Evolutionary conservation across 169 alveolate genomes (phyloP), one percentile per base, ranked within the genome.

Genomic region (Eimeria acervulina): DNA sequence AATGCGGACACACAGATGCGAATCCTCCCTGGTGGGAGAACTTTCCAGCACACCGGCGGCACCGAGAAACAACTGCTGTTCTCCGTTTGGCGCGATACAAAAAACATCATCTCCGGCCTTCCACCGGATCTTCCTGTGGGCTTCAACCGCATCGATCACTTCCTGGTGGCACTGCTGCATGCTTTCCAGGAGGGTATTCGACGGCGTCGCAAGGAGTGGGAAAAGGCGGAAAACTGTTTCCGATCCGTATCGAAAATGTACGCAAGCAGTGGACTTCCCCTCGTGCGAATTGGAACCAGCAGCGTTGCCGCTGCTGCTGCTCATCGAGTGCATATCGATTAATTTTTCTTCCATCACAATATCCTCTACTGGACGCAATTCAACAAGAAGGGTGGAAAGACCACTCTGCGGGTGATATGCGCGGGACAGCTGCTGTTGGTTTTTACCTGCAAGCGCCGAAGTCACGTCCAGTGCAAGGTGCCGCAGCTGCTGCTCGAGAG

Each of bases 161-260:
- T 59, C 93, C 93, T 61, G 93, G 61, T 61, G 81, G 23, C 81
- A 85, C 13, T 36, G 93, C 61, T 85, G 81, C 76, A 85, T 7
- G 80, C 80, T 85, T 26, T 85, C 81, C 7, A 85, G 28, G 40
- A 85, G 93, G 70, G 63, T 12, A 3, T 21, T 61, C 33, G 93
- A 36, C n/a, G 95, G 95, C 38, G 36, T 36, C 23, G 80, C 21
- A 17, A 90, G 63, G 66, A 90, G 90, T 10, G 95, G 95, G 28
- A 92, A 92, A 23, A 92, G 91, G 17, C 95, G 91, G 42, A 59
- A 92, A 26, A 92, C 91, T 42, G 95, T 40, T 12, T 92, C 81
- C 33, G 63, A 51, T 6, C 47, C 80, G 38, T 85, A 85, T 23
- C 93, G 76, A 40, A 61, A 85, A n/a, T 85, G 93, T 1, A 61